Evolutionary conservation across 2,329 filamentous ascomycete species (phyloP), one percentile per base, ranked within the genome.

Genomic region (Orbilia javanica): DNA sequence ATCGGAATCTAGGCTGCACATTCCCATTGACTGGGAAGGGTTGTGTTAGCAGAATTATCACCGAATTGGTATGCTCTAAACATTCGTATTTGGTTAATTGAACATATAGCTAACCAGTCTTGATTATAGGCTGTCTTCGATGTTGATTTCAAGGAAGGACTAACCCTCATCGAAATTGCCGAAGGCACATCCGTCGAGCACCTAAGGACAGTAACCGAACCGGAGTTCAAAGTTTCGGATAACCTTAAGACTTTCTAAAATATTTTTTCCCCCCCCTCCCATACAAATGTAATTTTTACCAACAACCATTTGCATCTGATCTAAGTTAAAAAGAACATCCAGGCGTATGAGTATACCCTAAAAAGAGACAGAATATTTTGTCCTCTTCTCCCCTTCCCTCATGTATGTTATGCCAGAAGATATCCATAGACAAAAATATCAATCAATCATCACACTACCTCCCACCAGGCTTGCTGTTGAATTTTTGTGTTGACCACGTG

Each of bases 1-100:
- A 8, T 27, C 13, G 34, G 46, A 13, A 22, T 53, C 62, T 63
- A 82, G 85, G 86, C 75, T 92, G 90, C 84, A 86, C 84, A 1
- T 84, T 92, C 82, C 90, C 90, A 0, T 83, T 92, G 81, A 92
- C 90, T 0, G 90, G 90, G 0, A 89, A 88, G 39, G 85, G 86
- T 39, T 89, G 89, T n/a, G 90, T 92, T 6, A 91, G 89, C 85
- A 91, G 89, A 2, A 91, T 92, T 73, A 91, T 92, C 72, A 92
- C 90, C 0, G 90, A 96, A 80, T 83, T 95, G 82, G 74, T 78
- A 53, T 25, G 52, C 90, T 90, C 83, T 85, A 89, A 87, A 1
- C n/a, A 15, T 8, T 46, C 3, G 11, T 22, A 39, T 71, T 75
- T 22, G 79, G 0, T 8, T 8, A 11, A 66, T 62, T n/a, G 62